Evolutionary conservation across 495 filamentous ascomycete species (phyloP), one percentile per base, ranked within the genome.

Genomic region (Trichoderma gamsii): DNA sequence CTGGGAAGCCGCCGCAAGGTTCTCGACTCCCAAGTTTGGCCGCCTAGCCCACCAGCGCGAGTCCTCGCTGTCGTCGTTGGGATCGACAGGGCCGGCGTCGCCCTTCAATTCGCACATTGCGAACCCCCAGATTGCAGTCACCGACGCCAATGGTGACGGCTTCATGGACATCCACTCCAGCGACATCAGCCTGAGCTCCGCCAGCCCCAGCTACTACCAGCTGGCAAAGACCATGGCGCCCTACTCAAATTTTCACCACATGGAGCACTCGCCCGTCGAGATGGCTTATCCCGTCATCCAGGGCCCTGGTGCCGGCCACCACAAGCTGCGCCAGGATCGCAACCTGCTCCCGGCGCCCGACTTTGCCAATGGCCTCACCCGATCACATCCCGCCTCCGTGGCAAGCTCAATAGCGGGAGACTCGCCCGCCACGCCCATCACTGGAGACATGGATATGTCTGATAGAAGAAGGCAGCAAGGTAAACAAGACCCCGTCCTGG

Each of bases 341-440:
- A 74, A 76, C 68, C 70, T 82, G 52, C 73, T 75, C 16, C 75
- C 75, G 13, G 74, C 72, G 2, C 70, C 77, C 7, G 79, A 81
- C 23, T 67, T 75, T 67, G 73, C 79, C 35, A 77, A 73, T 72
- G 74, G 75, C 13, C 70, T 75, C 32, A 72, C 61, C 16, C 72
- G 73, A 69, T 80, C 79, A 41, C 77, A 78, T 66, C 79, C 80
- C 44, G 74, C 78, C 7, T 84, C 80, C 69, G 80, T 81, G 76
- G 79, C 83, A 71, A 83, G 80, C 69, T 82, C 81, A 15, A 71
- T 82, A 68, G 74, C 77, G 66, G 76, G 79, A 81, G 83, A 85
- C 76, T 86, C 84, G 79, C 82, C 83, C 15, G 81, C 81, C 67
- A 85, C 83, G 69, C 83, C 83, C 71, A 77, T 80, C 12, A 73